These are phyloP conservation scores for Grosmannia huntii DNA, from an alignment of 2,329 filamentous ascomycete genomes.

Conservation along the genomic window DNA sequence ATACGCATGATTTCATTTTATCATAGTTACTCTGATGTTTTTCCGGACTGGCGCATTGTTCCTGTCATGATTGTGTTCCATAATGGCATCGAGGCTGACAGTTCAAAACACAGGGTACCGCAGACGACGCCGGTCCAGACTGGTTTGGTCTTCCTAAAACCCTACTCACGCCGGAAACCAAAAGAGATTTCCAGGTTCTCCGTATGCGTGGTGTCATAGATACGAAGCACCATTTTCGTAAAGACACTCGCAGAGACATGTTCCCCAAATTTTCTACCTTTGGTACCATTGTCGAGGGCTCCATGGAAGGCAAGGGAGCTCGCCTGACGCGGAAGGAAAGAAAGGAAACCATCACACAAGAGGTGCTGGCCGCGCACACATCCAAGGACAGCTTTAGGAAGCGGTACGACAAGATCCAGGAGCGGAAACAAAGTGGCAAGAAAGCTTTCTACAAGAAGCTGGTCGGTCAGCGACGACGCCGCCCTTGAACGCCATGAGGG, in stretches of 20 bases:
- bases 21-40: slow-evolving; percentile 62
- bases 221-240: slow-evolving; percentile 83
- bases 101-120: slow-evolving; percentile 15
- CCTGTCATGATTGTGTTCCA: slow-evolving; percentile 17
- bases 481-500: slow-evolving; percentile 5
- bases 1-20: slow-evolving; percentile 42
- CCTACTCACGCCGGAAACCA: slow-evolving; percentile 62
- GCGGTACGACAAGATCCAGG: slow-evolving; percentile 80
- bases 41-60: slow-evolving; percentile 25
- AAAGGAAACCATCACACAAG: slow-evolving; percentile 76
- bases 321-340: slow-evolving; percentile 77
- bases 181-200: slow-evolving; percentile 78
- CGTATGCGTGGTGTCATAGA: slow-evolving; percentile 84
- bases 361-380: slow-evolving; percentile 59
- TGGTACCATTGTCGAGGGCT: slow-evolving; percentile 76
- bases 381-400: slow-evolving; percentile 62
- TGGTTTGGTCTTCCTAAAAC: slow-evolving; percentile 89
- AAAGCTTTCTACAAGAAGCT: slow-evolving; percentile 80
- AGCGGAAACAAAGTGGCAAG: slow-evolving; percentile 72
- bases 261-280: slow-evolving; percentile 78
- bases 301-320: slow-evolving; percentile 74
- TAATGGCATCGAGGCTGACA: slow-evolving; percentile 13
- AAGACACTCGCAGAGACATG: slow-evolving; percentile 57
- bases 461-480: slow-evolving; percentile 28
- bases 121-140: slow-evolving; percentile 55